Percentiles rank a stretch among this genome's conserved stretches.
Conservation (phyloP, 352 stramenopile genomes). For the Pythium biforme region DNA sequence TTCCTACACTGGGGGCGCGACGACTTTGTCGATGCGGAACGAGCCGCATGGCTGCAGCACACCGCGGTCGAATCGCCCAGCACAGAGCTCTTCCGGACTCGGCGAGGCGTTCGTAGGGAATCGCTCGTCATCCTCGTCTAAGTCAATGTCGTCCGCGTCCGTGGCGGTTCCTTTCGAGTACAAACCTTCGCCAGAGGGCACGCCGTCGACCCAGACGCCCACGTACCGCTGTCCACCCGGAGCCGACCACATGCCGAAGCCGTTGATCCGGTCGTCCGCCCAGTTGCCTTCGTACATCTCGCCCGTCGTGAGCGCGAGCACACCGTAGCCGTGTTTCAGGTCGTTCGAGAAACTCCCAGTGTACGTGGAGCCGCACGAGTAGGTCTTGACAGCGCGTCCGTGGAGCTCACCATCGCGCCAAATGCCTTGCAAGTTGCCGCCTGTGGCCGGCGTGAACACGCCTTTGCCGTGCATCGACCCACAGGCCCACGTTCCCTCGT, state of each 20-base stretch:
- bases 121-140: conserved; percentile 22
- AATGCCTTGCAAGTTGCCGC: conserved; percentile 41
- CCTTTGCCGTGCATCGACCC: conserved; percentile 70
- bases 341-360: conserved; percentile 47
- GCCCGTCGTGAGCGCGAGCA: conserved; percentile 51
- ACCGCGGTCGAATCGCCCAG: conserved; percentile 46
- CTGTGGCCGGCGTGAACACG: conserved; percentile 37
- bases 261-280: conserved; percentile 43
- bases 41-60: conserved; percentile 43
- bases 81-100: conserved; percentile 11
- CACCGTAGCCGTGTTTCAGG: conserved; percentile 50
- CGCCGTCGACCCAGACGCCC: conserved; percentile 54
- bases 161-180: conserved; percentile 36
- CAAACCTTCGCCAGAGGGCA: conserved; percentile 51
- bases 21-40: conserved; percentile 36
- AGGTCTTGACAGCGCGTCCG: conserved; percentile 47
- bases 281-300: conserved; percentile 75
- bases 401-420: conserved; percentile 49
- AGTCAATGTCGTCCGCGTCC: conserved; percentile 19
- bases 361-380: conserved; percentile 60
- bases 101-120: conserved; percentile 3
- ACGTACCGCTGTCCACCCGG: conserved; percentile 46
- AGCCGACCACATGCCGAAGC: conserved; percentile 64
- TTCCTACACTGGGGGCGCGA: background rate
- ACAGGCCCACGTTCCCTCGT: conserved; percentile 57